Evolutionary conservation across 2,329 filamentous ascomycete genomes (phyloP).

Genomic region (Dactylellina sp.): DNA sequence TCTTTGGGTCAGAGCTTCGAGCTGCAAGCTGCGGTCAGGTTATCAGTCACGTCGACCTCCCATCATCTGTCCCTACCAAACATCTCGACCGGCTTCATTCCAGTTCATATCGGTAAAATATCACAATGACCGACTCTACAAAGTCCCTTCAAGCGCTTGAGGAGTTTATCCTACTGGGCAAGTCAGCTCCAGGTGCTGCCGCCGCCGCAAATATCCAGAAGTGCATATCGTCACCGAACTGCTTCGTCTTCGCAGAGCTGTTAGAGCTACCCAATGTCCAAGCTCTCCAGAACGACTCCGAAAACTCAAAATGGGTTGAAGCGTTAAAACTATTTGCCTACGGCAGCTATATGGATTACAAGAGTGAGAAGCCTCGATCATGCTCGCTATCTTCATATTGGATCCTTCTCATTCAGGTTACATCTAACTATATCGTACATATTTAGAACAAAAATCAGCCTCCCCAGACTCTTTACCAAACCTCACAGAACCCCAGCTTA

Average conservation of each 20-base stretch:
- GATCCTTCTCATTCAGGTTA: slow-evolving; percentile 57
- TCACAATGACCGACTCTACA: slow-evolving; percentile 63
- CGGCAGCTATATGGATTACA: slow-evolving; percentile 86
- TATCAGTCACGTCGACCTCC: slow-evolving; percentile 48
- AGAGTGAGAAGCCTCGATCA: slow-evolving; percentile 64
- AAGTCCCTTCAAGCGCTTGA: slow-evolving; percentile 73
- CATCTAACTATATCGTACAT: slow-evolving; percentile 28
- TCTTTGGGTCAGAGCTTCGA: slow-evolving; percentile 33
- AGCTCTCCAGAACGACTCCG: slow-evolving; percentile 73
- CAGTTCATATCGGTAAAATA: neutral
- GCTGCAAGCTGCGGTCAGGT: slow-evolving; percentile 17
- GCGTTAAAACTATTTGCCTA: slow-evolving; percentile 91
- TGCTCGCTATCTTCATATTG: slow-evolving; percentile 6
- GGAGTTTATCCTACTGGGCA: slow-evolving; percentile 90
- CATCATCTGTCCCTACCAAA: slow-evolving; percentile 2
- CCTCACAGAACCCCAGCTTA: slow-evolving; percentile 77
- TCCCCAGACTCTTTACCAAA: slow-evolving; percentile 71
- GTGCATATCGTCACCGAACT: slow-evolving; percentile 88
- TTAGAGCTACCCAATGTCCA: slow-evolving; percentile 83
- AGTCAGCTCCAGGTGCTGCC: slow-evolving; percentile 84
- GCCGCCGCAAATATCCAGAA: slow-evolving; percentile 86
- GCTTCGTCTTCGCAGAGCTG: slow-evolving; percentile 94
- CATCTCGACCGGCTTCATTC: neutral
- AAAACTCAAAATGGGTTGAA: slow-evolving; percentile 74
- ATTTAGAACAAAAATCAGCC: slow-evolving; percentile 44